Conservation (phyloP, 768 basidiomycete species). For the Tulasnella sp. region DNA sequence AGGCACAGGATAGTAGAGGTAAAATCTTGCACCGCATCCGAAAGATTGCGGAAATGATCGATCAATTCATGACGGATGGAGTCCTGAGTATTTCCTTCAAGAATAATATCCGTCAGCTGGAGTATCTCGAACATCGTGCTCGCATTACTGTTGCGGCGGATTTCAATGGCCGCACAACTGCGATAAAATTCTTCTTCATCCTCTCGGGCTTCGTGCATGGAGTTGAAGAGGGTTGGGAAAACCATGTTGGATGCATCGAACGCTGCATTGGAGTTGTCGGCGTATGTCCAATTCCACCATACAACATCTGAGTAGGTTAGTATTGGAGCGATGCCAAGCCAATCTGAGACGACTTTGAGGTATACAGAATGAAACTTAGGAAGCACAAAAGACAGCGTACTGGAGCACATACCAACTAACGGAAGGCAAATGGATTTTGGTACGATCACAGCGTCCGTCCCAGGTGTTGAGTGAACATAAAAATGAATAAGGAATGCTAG, state of each 20-base stretch:
- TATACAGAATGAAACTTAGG: too few relatives aligned
- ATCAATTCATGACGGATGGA: conserved; percentile 50
- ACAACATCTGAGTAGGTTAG: conserved; percentile 87
- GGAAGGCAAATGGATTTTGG: conserved; percentile 58
- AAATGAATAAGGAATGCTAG: conserved; percentile 18
- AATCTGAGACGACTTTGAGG: conserved; percentile 48
- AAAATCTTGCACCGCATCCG: conserved; percentile 50
- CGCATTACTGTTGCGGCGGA: too few relatives aligned
- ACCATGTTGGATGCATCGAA: conserved; percentile 13
- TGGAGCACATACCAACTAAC: conserved; percentile 26
- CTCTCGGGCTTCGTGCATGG: conserved; percentile 31
- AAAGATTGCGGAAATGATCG: conserved; percentile 47
- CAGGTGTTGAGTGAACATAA: conserved; percentile 20
- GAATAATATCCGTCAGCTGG: conserved; percentile 7
- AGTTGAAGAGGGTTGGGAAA: conserved; percentile 40
- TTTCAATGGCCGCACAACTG: conserved; percentile 71
- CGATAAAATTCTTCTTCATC: conserved; percentile 86
- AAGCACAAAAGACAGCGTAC: neutral
- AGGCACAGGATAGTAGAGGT: conserved; percentile 47
- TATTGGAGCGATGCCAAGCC: conserved; percentile 73
- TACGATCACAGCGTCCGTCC: conserved; percentile 31
- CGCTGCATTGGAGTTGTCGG: conserved; percentile 1
- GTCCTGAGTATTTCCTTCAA: neutral
- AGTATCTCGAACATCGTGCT: conserved; percentile 37
- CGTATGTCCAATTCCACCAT: conserved; percentile 33